Base-by-base conservation (phyloP, 768 basidiomycete species). In the Trametes villosa region DNA sequence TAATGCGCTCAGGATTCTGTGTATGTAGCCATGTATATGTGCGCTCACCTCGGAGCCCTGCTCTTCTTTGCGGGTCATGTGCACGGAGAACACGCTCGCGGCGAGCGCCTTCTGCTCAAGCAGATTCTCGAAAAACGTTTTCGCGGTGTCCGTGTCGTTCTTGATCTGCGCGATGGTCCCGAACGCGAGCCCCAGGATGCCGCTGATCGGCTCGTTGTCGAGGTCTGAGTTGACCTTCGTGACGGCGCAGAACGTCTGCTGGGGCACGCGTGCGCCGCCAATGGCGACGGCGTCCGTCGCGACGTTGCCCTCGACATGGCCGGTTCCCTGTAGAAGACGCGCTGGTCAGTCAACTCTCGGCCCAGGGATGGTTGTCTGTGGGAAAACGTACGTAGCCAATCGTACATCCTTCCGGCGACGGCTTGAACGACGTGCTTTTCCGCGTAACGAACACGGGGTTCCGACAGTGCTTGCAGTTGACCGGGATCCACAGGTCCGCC, bases 91-190 rank as follows among this genome's bases (percentile, higher is more conserved):
- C 4, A 84, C 65, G 13, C 83, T 80, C 0, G 76, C 71, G 4
- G 71, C 67, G 27, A 88, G 57, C 62, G 74, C 73, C 46, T 72
- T 71, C 63, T 72, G 63, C 15, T 68, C 63, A 18, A 89, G 79
- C 38, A 89, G 69, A 63, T 83, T 87, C 71, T 90, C 89, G 62
- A 88, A 86, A 65, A 88, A 83, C 0, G 88, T 88, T 11, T 7
- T 15, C 15, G 36, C 13, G 8, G 88, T 88, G 36, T 7, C 15
- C 15, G 36, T 15, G 8, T 9, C 80, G 77, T 52, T 77, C 62
- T 13, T 66, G 68, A 0, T 76, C 78, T 46, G 66, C 71, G 12
- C 71, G 55, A 89, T 86, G 41, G 79, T 74, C 34, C 83, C 73
- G 65, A 89, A 90, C 12, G 83, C 87, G 67, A 89, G 71, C 26